Percentiles rank a stretch among this genome's conserved stretches.
These are phyloP conservation scores for Apocynum venetum DNA, from an alignment of 257 asterid genomes.

Conservation along the genomic window DNA sequence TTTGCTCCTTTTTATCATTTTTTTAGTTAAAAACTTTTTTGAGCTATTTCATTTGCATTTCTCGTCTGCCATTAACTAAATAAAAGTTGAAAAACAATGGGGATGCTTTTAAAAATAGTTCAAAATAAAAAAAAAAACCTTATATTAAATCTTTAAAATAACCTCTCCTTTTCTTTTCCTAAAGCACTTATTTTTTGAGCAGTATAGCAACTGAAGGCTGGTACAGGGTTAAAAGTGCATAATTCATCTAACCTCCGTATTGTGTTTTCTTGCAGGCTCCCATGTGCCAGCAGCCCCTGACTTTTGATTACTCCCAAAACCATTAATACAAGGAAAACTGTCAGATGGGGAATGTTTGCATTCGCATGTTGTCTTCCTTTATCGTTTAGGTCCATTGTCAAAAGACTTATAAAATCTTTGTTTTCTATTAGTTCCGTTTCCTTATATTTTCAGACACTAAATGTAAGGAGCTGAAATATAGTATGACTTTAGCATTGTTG, in stretches of 20 bases:
- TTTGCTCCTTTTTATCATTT: too few species aligned
- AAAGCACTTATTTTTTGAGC: too few species aligned
- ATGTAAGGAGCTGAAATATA: slow-evolving; percentile 17
- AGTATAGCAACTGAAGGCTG: too few species aligned
- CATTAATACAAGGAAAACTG: slow-evolving; percentile 20
- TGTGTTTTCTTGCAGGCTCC: slow-evolving; percentile 52
- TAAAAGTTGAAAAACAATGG: too few species aligned
- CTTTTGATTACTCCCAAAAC: slow-evolving; percentile 71
- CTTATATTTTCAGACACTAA: slow-evolving; percentile 14
- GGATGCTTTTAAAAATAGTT: too few species aligned
- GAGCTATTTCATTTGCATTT: too few species aligned
- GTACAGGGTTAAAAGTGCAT: background rate
- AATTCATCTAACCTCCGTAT: background rate
- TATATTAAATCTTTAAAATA: too few species aligned
- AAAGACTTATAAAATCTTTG: slow-evolving; percentile 25
- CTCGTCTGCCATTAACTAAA: too few species aligned
- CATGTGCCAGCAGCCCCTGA: slow-evolving; percentile 86
- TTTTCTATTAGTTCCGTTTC: slow-evolving; percentile 26
- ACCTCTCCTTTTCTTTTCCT: too few species aligned
- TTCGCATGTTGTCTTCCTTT: slow-evolving; percentile 20
- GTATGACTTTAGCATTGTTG: slow-evolving; percentile 15
- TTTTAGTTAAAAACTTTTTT: too few species aligned
- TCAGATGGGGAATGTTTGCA: slow-evolving; percentile 11
- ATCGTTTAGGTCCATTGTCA: slow-evolving; percentile 24
- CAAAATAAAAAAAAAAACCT: too few species aligned